Evolutionary conservation across 352 stramenopile genomes (phyloP).

Genomic region (Globisporangium nunn): DNA sequence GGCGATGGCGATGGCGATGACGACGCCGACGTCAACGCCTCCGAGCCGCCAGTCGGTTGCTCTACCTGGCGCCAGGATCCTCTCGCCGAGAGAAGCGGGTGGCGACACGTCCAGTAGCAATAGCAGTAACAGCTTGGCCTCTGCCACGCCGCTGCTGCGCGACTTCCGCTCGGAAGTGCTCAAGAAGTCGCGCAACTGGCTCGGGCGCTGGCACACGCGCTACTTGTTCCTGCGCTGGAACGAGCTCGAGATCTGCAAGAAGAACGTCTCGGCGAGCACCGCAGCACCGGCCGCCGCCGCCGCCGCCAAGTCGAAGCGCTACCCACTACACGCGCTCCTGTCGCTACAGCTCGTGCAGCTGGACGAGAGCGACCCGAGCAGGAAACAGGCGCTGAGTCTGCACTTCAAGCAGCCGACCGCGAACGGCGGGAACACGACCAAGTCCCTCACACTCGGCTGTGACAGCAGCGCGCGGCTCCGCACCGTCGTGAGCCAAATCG

Average conservation of each 20-base stretch:
- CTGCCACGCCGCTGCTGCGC: slow-evolving; percentile 18
- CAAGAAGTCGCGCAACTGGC: slow-evolving; percentile 66
- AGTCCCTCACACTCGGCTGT: slow-evolving; percentile 38
- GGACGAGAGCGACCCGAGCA: slow-evolving; percentile 36
- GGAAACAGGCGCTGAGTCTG: slow-evolving; percentile 38
- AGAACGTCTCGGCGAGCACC: slow-evolving; percentile 8
- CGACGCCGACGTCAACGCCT: background rate
- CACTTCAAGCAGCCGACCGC: slow-evolving; percentile 38
- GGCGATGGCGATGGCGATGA: background rate
- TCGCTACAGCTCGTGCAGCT: slow-evolving; percentile 46
- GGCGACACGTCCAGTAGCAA: slow-evolving; percentile 1
- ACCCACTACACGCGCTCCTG: slow-evolving; percentile 36
- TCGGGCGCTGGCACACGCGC: slow-evolving; percentile 44
- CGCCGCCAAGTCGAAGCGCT: slow-evolving; percentile 21
- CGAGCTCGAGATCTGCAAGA: slow-evolving; percentile 48
- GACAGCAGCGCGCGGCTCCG: slow-evolving; percentile 30
- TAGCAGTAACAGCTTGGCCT: slow-evolving; percentile 3
- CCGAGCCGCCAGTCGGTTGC: background rate
- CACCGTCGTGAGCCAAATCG: slow-evolving; percentile 35
- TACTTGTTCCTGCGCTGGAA: slow-evolving; percentile 44
- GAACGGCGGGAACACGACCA: slow-evolving; percentile 32
- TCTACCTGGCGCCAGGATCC: too few species aligned
- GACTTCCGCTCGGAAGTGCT: slow-evolving; percentile 47
- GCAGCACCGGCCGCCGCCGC: background rate
- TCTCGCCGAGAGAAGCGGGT: slow-evolving; percentile 3